phyloP scores from a whole-genome alignment of 73 alveolate genomes.

The Paramecium sonneborni region DNA sequence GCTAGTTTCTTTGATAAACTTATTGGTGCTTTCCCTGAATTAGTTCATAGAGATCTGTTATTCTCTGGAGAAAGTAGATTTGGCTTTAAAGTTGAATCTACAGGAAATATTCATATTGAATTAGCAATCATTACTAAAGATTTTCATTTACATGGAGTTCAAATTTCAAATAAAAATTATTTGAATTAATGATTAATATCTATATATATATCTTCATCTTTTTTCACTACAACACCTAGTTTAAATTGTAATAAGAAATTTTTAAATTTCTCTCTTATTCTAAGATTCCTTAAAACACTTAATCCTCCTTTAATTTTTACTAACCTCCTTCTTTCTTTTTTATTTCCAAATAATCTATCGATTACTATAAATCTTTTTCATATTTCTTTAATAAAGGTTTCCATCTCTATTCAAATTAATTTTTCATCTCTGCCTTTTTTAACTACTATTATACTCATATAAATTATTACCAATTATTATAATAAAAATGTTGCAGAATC shows the following conservation, averaged over 20 bases:
- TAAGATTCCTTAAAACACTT: background rate
- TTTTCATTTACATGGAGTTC: constrained; percentile 79
- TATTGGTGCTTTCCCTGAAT: constrained; percentile 79
- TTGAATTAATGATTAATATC: background rate
- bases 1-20: constrained; percentile 71
- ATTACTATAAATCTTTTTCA: background rate
- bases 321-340: background rate
- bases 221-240: background rate
- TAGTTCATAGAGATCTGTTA: constrained; percentile 72
- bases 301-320: background rate
- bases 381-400: background rate
- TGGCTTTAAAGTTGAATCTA: constrained; percentile 79
- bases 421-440: background rate
- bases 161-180: constrained; percentile 35
- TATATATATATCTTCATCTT: background rate
- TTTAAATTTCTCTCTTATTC: background rate
- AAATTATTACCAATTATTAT: background rate
- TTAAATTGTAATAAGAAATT: constrained; percentile 23
- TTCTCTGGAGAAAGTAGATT: constrained; percentile 73
- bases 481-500: constrained; percentile 26
- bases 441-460: background rate
- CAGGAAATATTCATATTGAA: constrained; percentile 77
- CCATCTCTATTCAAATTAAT: background rate
- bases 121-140: constrained; percentile 77
- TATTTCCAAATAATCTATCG: background rate